Evolutionary conservation across 176 grass and related monocot genomes (phyloP).

Genomic region (Bothriochloa decipiens): DNA sequence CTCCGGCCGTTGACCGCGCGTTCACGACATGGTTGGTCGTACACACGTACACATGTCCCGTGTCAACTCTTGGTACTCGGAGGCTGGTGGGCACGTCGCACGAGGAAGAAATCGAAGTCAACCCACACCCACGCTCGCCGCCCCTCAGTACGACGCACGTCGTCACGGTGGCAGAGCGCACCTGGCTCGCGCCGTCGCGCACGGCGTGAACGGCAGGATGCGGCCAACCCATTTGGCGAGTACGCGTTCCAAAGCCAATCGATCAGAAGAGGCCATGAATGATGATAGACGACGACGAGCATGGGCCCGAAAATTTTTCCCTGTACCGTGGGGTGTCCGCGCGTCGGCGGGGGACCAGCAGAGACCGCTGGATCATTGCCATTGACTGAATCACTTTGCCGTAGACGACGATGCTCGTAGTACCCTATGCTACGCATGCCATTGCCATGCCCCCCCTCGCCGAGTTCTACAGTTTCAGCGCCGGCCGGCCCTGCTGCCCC

Average conservation of each 20-base stretch:
- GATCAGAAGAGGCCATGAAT: background rate
- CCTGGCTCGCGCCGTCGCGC: background rate
- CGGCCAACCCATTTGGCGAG: background rate
- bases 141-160: background rate
- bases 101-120: background rate
- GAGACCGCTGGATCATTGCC: constrained; percentile 3
- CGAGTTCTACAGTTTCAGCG: constrained; percentile 27
- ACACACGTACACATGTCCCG: too few species aligned
- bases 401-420: too few species aligned
- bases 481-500: background rate
- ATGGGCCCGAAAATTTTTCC: background rate
- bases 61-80: background rate
- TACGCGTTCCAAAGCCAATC: background rate
- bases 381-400: constrained; percentile 38
- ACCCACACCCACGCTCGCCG: background rate
- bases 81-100: background rate
- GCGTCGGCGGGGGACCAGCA: background rate
- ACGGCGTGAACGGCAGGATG: background rate
- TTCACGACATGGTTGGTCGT: background rate
- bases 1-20: background rate
- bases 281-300: background rate
- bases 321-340: background rate
- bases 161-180: background rate
- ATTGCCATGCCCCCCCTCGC: background rate
- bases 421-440: background rate